Evolutionary conservation across 1,139 yeast genomes (phyloP).

Genomic region (Yamadazyma trypodendri): DNA sequence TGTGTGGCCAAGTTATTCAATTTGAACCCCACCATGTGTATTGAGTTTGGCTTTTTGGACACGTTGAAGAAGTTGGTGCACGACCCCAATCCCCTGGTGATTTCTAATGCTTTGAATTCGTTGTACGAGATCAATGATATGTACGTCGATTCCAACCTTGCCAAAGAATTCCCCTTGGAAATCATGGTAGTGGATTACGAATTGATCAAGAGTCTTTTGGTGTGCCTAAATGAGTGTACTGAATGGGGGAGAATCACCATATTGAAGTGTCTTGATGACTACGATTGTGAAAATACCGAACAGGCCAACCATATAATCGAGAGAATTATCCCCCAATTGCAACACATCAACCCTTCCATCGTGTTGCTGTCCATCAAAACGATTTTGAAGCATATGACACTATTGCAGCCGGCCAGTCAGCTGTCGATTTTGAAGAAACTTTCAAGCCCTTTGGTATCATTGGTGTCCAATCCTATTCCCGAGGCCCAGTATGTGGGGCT

Average conservation of each 20-base stretch:
- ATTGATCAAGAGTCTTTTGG: slow-evolving; percentile 63
- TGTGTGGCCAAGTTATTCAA: slow-evolving; percentile 96
- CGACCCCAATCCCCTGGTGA: slow-evolving; percentile 95
- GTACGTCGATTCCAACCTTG: slow-evolving; percentile 45
- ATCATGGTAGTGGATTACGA: slow-evolving; percentile 41
- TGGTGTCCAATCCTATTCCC: slow-evolving; percentile 80
- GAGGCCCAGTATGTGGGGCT: slow-evolving; percentile 96
- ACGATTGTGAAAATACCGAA: slow-evolving; percentile 49
- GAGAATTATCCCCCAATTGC: slow-evolving; percentile 91
- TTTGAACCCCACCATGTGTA: slow-evolving; percentile 73
- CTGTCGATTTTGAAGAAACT: slow-evolving; percentile 62
- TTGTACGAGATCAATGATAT: slow-evolving; percentile 77
- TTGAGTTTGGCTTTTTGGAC: slow-evolving; percentile 83
- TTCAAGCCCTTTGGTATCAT: slow-evolving; percentile 88
- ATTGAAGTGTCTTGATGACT: slow-evolving; percentile 76
- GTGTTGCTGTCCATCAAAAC: slow-evolving; percentile 86
- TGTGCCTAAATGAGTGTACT: slow-evolving; percentile 92
- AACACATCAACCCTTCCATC: slow-evolving; percentile 96
- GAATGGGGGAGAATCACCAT: slow-evolving; percentile 99
- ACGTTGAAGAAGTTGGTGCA: slow-evolving; percentile 67
- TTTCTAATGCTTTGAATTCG: slow-evolving; percentile 88
- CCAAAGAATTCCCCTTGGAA: slow-evolving; percentile 20
- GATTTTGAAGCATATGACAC: slow-evolving; percentile 69
- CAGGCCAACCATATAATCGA: slow-evolving; percentile 89
- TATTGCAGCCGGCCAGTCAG: slow-evolving; percentile 33